Base-by-base conservation (phyloP, 331 rosid genomes). In the Quercus phellos region DNA sequence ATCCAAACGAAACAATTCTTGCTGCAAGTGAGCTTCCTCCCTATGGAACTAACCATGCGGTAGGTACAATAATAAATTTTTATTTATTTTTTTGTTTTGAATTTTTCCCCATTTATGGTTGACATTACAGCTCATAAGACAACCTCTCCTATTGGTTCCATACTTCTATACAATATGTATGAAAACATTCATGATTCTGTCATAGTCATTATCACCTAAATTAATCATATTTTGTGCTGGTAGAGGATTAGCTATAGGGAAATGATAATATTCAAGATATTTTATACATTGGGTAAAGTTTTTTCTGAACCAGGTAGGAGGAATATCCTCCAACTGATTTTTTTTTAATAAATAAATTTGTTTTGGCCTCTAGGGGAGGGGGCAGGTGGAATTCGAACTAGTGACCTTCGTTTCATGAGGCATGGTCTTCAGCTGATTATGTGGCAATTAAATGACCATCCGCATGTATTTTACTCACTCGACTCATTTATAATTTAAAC, bases 41-140 rank as follows among this genome's bases (percentile, higher is more conserved):
- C 74, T 94, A 79, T 72, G 87, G 90, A 83, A 89, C 96, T 72
- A 77, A 74, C 58, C 75, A 90, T 84, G 98, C 82, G 85, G 97
- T 92, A 78, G 67, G 96, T 85, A 74, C 82, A 82, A 77, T 68
- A 71, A 38, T 38, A 38, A 38, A 1, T 38, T 38, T 38, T 19
- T 12, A 11, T 9, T 0, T 43, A 0, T 0, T 10, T 43, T 79
- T 84, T 24, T 67, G 4, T 43, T 51, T 26, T 14, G 50, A 30
- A 78, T 61, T 53, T 71, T 54, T 43, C 24, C 50, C 6, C 46
- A 17, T 34, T 66, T 66, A 5, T 34, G 24, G 56, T 10, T 32
- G 51, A 34, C n/a, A 64, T 64, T 64, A 32, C 22, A 17, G 50
- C 6, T 64, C 38, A 64, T 7, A 30, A 27, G 68, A 27, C 32